Conservation (phyloP, 495 filamentous ascomycete genomes). For the Annulohypoxylon stygium region DNA sequence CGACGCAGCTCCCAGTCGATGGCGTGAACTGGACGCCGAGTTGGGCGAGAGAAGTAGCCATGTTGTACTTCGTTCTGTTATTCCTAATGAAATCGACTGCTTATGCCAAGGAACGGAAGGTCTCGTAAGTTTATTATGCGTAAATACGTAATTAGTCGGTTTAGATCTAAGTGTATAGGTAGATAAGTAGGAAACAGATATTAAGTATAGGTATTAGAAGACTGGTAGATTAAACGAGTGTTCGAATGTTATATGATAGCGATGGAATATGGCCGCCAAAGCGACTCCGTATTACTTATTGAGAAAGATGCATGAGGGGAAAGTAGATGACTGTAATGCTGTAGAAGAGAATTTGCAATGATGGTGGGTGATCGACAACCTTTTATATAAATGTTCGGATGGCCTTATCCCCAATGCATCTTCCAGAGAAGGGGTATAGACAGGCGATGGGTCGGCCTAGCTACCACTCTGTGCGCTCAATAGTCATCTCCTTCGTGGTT, state of each 20-base stretch:
- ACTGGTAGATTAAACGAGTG: not conserved
- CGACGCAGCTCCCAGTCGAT: constrained; percentile 35
- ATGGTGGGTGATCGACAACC: constrained; percentile 33
- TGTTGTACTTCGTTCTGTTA: not conserved
- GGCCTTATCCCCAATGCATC: too few relatives aligned
- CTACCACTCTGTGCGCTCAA: constrained; percentile 6
- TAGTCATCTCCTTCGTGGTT: constrained; percentile 8
- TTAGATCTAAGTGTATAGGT: not conserved
- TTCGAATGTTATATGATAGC: constrained; percentile 23
- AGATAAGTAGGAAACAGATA: not conserved
- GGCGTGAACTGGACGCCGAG: constrained; percentile 37
- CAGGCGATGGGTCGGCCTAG: not conserved
- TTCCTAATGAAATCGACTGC: too few relatives aligned
- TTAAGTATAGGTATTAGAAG: constrained; percentile 6
- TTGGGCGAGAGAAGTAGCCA: constrained; percentile 30
- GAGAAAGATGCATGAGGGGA: constrained; percentile 17
- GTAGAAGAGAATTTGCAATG: not conserved
- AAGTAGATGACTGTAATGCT: not conserved
- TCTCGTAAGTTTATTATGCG: not conserved
- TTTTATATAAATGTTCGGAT: constrained; percentile 22
- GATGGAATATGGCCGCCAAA: constrained; percentile 26
- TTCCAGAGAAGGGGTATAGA: not conserved
- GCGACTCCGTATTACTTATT: constrained; percentile 34
- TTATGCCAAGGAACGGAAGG: too few relatives aligned
- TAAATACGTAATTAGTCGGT: not conserved